These are phyloP conservation scores for Nectriaceae sp. DNA, from an alignment of 2,329 filamentous ascomycete genomes.

Conservation along the genomic window DNA sequence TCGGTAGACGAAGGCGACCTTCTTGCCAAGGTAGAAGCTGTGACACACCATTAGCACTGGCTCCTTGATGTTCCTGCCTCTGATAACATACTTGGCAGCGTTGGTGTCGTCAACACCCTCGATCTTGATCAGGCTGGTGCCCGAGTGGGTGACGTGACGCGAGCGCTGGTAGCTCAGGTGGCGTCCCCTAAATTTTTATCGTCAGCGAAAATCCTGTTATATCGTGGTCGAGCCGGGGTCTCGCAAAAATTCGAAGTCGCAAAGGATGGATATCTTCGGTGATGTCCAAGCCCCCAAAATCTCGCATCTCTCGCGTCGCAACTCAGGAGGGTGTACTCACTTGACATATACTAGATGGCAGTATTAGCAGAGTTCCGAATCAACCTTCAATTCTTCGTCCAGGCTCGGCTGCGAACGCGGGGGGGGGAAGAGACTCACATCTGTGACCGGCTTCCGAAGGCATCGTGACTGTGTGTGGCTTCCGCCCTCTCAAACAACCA, in stretches of 20 bases:
- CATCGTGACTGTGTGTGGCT: slow-evolving; percentile 67
- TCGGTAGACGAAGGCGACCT: slow-evolving; percentile 98
- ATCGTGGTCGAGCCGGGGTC: slow-evolving; percentile 23
- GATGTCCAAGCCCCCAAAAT: slow-evolving; percentile 9
- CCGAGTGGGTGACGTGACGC: slow-evolving; percentile 87
- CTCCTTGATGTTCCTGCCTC: slow-evolving; percentile 3
- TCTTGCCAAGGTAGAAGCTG: slow-evolving; percentile 97
- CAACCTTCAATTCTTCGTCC: slow-evolving; percentile 20
- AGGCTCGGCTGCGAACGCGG: slow-evolving; percentile 14
- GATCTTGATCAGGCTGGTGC: slow-evolving; percentile 95
- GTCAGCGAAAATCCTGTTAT: slow-evolving; percentile 32
- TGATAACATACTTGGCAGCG: slow-evolving; percentile 73
- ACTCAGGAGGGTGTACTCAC: slow-evolving; percentile 57
- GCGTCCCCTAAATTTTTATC: slow-evolving; percentile 70
- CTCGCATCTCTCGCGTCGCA: not conserved
- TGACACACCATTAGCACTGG: slow-evolving; percentile 26
- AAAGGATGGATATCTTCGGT: slow-evolving; percentile 16
- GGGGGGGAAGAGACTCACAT: slow-evolving; percentile 63
- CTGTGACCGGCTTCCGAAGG: slow-evolving; percentile 86
- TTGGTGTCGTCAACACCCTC: slow-evolving; percentile 93
- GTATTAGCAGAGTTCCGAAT: slow-evolving; percentile 39
- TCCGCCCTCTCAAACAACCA: slow-evolving; percentile 50
- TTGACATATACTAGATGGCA: slow-evolving; percentile 75
- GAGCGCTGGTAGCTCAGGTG: slow-evolving; percentile 97
- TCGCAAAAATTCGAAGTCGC: slow-evolving; percentile 25